Percentiles rank a stretch among this genome's conserved stretches.
phyloP scores from a whole-genome alignment of 129 eudicot species.

The Pseudognaphalium luteoalbum region DNA sequence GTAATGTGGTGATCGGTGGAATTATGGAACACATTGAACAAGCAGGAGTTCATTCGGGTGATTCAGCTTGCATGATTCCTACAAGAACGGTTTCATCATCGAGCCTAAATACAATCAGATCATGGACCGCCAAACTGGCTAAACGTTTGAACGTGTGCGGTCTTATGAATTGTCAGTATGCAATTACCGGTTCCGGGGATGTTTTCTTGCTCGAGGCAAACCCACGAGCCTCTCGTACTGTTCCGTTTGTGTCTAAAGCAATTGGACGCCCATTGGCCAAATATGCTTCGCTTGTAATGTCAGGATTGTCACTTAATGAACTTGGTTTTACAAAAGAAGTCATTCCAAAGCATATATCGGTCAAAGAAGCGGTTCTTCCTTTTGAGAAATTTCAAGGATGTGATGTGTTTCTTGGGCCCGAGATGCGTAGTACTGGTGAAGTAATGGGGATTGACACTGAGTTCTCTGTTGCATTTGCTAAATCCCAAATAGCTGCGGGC shows the following conservation, averaged over 20 bases:
- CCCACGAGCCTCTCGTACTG: constrained; percentile 96
- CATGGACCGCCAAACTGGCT: constrained; percentile 89
- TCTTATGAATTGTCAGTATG: constrained; percentile 95
- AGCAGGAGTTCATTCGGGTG: constrained; percentile 98
- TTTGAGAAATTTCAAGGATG: constrained; percentile 94
- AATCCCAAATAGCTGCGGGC: constrained; percentile 92
- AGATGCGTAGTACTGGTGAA: constrained; percentile 97
- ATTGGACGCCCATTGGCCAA: constrained; percentile 96
- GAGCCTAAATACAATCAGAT: constrained; percentile 76
- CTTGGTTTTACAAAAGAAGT: constrained; percentile 67
- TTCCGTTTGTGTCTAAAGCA: constrained; percentile 94
- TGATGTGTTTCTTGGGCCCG: constrained; percentile 90
- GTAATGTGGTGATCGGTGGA: constrained; percentile 96
- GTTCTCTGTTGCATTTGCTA: constrained; percentile 80
- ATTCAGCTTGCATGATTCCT: constrained; percentile 92
- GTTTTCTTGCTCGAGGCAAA: constrained; percentile 91
- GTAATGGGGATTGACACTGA: constrained; percentile 83
- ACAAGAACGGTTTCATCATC: constrained; percentile 65
- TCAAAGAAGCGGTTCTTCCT: constrained; percentile 93
- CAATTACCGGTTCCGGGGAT: constrained; percentile 71
- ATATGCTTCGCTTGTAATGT: constrained; percentile 91
- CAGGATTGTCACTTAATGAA: constrained; percentile 81
- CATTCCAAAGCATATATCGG: constrained; percentile 77
- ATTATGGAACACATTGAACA: constrained; percentile 99
- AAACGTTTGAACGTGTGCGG: constrained; percentile 82